Conservation (phyloP, 2,329 filamentous ascomycete species). For the Ophiobolus disseminans region DNA sequence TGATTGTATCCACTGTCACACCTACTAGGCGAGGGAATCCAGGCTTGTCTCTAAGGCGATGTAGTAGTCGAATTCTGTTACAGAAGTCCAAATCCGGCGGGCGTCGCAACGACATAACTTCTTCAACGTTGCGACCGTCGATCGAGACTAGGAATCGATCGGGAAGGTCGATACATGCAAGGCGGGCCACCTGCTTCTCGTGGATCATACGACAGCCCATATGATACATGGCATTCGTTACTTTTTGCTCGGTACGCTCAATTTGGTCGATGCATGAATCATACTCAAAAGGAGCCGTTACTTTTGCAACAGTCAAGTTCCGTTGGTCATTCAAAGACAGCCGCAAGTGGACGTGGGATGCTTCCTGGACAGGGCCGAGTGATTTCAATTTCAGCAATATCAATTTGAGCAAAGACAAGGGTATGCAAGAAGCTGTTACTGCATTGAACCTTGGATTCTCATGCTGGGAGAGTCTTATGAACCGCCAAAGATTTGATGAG, state of each 20-base stretch:
- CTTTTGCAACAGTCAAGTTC: too few relatives aligned
- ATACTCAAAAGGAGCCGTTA: too few relatives aligned
- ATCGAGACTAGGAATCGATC: background rate
- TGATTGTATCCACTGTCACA: background rate
- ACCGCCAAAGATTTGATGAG: too few relatives aligned
- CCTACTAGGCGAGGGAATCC: background rate
- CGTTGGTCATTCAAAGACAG: too few relatives aligned
- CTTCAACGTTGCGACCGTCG: background rate
- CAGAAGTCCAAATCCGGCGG: background rate
- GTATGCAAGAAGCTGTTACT: too few relatives aligned
- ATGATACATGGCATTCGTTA: background rate
- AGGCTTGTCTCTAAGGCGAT: background rate
- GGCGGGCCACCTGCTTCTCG: background rate
- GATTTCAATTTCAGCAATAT: too few relatives aligned
- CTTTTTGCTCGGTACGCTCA: background rate
- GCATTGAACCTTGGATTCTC: too few relatives aligned
- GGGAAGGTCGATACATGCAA: background rate
- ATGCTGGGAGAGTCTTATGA: too few relatives aligned
- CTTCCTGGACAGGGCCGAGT: too few relatives aligned
- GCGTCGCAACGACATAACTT: background rate
- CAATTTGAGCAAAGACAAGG: too few relatives aligned
- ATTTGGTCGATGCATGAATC: too few relatives aligned
- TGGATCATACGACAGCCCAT: background rate
- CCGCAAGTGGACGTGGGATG: too few relatives aligned
- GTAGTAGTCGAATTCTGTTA: background rate